Evolutionary conservation across 306 rosid genomes (phyloP), one percentile per base, ranked within the genome.

Genomic region (Coriaria nepalensis): DNA sequence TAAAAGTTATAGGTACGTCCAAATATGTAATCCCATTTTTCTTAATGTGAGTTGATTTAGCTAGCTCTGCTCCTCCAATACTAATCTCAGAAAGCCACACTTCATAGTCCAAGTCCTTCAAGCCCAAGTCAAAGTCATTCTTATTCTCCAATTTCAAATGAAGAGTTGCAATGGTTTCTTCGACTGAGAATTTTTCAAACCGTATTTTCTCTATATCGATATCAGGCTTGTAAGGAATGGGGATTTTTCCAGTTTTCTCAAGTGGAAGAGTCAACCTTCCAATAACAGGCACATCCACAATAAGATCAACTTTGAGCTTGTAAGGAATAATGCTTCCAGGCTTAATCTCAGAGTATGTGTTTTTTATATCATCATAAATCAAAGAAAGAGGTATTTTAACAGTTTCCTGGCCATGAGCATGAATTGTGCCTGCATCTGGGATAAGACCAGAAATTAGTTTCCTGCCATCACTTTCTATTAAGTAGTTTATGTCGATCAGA

Each of bases 211-310:
- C 98, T 45, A 92, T 46, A 64, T 82, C 96, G 36, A 92, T 49
- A 46, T 85, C 98, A 40, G 98, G 98, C 79, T 92, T 85, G 78
- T 85, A 79, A 0, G 98, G 96, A 42, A 92, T 77, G 20, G 94
- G 96, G 44, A 92, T 78, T 79, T 92, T 93, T 57, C 98, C 94
- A 7, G 85, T 82, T 67, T 92, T 92, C 73, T 92, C 88, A 51
- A 85, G 56, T 10, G 98, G 96, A 38, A 92, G 15, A 40, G 98
- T 92, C 14, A 92, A 13, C 71, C 94, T 75, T 29, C 98, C 94
- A 36, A 85, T 45, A 54, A 85, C 67, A 5, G 98, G 98, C 50
- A 92, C 93, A 68, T 92, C 98, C 2, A 82, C 78, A 55, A 92
- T 64, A 55, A 92, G 83, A 52, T 80, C 85, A 58, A 82, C 93